Conservation (phyloP, 495 filamentous ascomycete genomes). For the Penicillium cosmopolitanum region DNA sequence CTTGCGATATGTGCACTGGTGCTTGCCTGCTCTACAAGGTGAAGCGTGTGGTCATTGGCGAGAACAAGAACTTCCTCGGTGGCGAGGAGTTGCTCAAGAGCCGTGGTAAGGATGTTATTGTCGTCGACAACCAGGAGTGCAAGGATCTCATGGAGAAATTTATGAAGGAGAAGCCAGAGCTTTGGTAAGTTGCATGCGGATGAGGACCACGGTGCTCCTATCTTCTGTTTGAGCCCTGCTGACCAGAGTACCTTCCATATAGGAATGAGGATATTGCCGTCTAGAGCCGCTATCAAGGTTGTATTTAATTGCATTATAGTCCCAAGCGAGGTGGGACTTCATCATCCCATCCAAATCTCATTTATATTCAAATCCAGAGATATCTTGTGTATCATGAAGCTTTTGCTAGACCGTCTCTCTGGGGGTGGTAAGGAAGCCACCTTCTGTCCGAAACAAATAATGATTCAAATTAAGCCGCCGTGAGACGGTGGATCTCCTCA, state of each 20-base stretch:
- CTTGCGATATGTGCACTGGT: slow-evolving; percentile 88
- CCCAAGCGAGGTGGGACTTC: slow-evolving; percentile 2
- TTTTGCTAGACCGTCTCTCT: slow-evolving; percentile 10
- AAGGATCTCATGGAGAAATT: slow-evolving; percentile 76
- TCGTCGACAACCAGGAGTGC: slow-evolving; percentile 70
- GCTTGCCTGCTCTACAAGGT: slow-evolving; percentile 83
- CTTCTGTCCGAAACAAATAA: slow-evolving; percentile 1
- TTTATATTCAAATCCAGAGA: slow-evolving; percentile 6
- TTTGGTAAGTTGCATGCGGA: slow-evolving; percentile 61
- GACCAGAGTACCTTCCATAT: slow-evolving; percentile 21
- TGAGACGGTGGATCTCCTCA: slow-evolving; percentile 79
- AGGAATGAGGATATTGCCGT: slow-evolving; percentile 81
- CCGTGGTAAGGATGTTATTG: slow-evolving; percentile 75
- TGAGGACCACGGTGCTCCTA: slow-evolving; percentile 6
- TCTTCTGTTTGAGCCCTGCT: slow-evolving; percentile 19
- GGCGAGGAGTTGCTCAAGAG: slow-evolving; percentile 74
- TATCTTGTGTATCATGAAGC: slow-evolving; percentile 16
- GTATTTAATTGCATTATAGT: not conserved
- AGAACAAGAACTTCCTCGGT: slow-evolving; percentile 78
- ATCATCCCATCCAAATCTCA: slow-evolving; percentile 3
- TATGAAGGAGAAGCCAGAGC: slow-evolving; percentile 72
- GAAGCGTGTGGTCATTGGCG: slow-evolving; percentile 79
- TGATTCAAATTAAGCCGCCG: slow-evolving; percentile 22
- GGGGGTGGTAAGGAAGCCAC: slow-evolving; percentile 23
- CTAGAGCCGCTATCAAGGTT: slow-evolving; percentile 33